Conservation (phyloP, 352 stramenopile genomes). For the Phytophthora pluvialis region DNA sequence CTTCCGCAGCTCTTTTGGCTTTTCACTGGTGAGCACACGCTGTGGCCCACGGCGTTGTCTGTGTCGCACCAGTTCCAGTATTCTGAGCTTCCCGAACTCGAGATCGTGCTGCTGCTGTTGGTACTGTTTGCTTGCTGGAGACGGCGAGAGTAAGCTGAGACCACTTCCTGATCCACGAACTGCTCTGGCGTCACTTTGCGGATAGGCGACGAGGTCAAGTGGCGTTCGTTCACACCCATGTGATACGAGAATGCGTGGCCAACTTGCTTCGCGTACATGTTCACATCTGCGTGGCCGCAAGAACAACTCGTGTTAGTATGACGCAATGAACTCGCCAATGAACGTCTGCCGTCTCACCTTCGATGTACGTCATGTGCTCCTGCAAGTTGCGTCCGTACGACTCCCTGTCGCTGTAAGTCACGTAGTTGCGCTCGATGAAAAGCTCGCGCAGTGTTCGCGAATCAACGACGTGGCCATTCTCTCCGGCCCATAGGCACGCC, state of each 20-base stretch:
- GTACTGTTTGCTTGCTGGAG: conserved; percentile 35
- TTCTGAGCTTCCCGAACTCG: conserved; percentile 26
- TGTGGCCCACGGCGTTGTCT: conserved; percentile 61
- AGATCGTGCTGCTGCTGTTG: conserved; percentile 27
- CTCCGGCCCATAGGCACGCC: conserved; percentile 64
- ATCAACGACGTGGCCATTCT: conserved; percentile 50
- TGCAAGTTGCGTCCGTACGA: conserved; percentile 52
- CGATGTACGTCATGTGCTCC: conserved; percentile 79
- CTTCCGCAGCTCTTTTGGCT: conserved; percentile 84
- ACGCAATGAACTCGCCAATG: neutral
- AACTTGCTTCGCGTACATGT: conserved; percentile 58
- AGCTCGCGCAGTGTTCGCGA: conserved; percentile 49
- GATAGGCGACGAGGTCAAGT: conserved; percentile 48
- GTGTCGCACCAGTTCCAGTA: conserved; percentile 81
- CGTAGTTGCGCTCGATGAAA: conserved; percentile 46
- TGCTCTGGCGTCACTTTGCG: conserved; percentile 50
- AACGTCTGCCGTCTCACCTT: conserved; percentile 47
- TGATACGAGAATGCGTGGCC: conserved; percentile 72
- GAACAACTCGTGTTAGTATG: conserved; percentile 9
- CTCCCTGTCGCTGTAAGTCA: conserved; percentile 33
- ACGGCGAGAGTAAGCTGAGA: conserved; percentile 32
- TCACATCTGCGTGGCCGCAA: conserved; percentile 50
- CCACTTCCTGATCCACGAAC: conserved; percentile 70
- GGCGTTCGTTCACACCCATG: conserved; percentile 73
- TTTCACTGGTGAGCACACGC: conserved; percentile 76